Conservation (phyloP, 106 monocot species). For the Dioscorea dumetorum region DNA sequence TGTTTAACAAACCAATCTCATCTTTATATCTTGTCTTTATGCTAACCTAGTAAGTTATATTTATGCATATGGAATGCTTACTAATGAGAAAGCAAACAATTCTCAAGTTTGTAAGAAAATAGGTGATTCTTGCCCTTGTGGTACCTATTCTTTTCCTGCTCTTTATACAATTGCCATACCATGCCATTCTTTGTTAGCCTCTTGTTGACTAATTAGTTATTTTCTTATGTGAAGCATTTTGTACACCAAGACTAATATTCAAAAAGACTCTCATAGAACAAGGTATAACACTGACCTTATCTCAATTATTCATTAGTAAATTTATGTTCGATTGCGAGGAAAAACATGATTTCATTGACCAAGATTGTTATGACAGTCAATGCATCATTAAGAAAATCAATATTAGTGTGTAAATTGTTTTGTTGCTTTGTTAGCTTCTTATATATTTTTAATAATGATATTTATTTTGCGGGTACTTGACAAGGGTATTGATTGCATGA, state of each 20-base stretch:
- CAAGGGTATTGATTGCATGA: conserved; percentile 8
- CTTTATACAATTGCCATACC: too few relatives aligned
- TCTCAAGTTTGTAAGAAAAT: too few relatives aligned
- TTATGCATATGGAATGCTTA: too few relatives aligned
- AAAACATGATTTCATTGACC: conserved; percentile 22
- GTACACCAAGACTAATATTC: neutral
- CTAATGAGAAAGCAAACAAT: too few relatives aligned
- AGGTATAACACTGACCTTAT: neutral
- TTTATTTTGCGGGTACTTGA: conserved; percentile 4
- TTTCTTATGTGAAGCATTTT: neutral
- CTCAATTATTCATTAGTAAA: neutral
- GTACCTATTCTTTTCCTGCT: too few relatives aligned
- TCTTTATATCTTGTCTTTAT: too few relatives aligned
- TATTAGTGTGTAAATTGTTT: conserved; percentile 11
- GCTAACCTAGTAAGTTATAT: too few relatives aligned
- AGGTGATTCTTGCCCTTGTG: too few relatives aligned
- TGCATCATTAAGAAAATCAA: conserved; percentile 16
- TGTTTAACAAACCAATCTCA: too few relatives aligned
- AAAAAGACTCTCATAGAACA: neutral
- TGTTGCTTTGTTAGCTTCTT: neutral
- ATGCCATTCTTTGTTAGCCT: too few relatives aligned
- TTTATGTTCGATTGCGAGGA: neutral
- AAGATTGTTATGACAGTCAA: conserved; percentile 7
- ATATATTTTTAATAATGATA: neutral
- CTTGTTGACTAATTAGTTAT: neutral